Base-by-base conservation (phyloP, 176 grass and related monocot species). In the Cenchrus americanus region DNA sequence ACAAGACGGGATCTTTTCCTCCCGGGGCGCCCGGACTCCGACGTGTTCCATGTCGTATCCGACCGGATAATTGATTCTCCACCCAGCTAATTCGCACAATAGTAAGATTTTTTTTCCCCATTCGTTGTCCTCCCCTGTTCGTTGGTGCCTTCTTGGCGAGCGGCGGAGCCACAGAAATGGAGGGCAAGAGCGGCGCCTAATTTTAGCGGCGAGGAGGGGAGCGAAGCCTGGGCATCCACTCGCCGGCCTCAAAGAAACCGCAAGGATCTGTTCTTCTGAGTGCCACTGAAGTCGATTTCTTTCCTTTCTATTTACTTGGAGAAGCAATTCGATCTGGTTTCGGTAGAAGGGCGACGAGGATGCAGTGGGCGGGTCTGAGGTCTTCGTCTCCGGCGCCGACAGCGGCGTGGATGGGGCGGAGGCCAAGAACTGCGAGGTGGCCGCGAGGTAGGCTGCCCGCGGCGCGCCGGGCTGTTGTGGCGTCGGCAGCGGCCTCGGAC, bases 91-190 rank as follows among this genome's bases (percentile, higher is more conserved):
- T 77, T n/a, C 66, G 58, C 86, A 75, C 26, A 12, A 24, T 89
- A 70, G 63, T 72, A 66, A 72, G 37, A 89, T 80, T 30, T 71
- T 66, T 66, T 52, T 7, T 26, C 6, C 10, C 24, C 5, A 1
- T 53, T 60, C 15, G 22, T 52, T 43, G 43, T 41, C 14, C 47
- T 47, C 1, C 73, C 40, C 21, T 52, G 10, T 34, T 37, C 62
- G 67, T 71, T 62, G 69, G 70, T 53, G 61, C 75, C 27, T 78
- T 60, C 74, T 74, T 84, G 75, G 72, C 57, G 26, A 73, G 58
- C 78, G 83, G 51, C 71, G 41, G 79, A 86, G 79, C 79, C 88
- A 79, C 88, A 90, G 80, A 87, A 79, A 86, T 61, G 80, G 74
- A 21, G 26, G 48, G 55, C 73, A 82, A 66, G 74, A 79, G 51